Evolutionary conservation across 768 basidiomycete species (phyloP), one percentile per base, ranked within the genome.

Genomic region (Exsudoporus frostii): DNA sequence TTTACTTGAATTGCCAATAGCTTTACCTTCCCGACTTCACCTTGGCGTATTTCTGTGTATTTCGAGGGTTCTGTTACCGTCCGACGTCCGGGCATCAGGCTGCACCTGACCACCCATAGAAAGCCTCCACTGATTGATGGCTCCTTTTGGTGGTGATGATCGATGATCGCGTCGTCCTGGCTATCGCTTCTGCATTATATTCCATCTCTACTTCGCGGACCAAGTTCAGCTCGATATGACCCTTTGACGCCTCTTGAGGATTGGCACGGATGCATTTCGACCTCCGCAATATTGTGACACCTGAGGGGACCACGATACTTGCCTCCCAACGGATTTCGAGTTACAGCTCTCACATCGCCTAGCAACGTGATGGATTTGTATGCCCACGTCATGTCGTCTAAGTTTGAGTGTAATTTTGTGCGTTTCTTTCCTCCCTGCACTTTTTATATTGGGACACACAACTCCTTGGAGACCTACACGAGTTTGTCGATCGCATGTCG

Each of bases 401-500:
- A n/a, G n/a, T 56, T 57, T 32, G 65, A 60, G 57, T 60, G 58
- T 58, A 65, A 62, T 60, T 48, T 58, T n/a, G 59, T 64, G 52
- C 14, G 53, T 61, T 20, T 11, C 24, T 48, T 44, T 24, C 22
- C 25, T 30, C 17, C 8, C 7, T 43, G 22, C 32, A n/a, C 19
- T 9, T 8, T 47, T 29, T 29, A n/a, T 6, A 24, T 57, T 32
- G 20, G 44, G 43, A 50, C 38, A 29, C 13, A 24, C 27, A 19
- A 43, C 33, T 22, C 34, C 13, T 36, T 11, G 22, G 46, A 6
- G 76, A 79, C 65, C 67, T 81, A 36, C 81, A 81, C 58, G 74
- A 72, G 36, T 71, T 81, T 19, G 68, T 82, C 48, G 76, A 78
- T 56, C 82, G 7, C 74, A 74, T 50, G 76, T 74, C 41, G 65